Base-by-base conservation (phyloP, 2,329 filamentous ascomycete genomes). In the Colletotrichum chlorophyti region DNA sequence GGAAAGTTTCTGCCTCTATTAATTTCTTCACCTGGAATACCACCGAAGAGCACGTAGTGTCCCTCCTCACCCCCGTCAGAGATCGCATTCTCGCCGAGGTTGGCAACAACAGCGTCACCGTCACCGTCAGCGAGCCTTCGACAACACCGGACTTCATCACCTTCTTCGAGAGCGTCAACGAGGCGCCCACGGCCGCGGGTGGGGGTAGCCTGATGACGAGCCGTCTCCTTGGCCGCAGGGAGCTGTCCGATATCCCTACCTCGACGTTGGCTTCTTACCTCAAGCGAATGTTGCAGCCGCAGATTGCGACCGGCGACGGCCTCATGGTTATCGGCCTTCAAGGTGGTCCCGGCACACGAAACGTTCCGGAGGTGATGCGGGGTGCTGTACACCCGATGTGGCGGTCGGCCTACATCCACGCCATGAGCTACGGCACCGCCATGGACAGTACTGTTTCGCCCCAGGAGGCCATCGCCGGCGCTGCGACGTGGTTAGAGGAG, bases 331-430 rank as follows among this genome's bases (percentile, higher is more conserved):
- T 64, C 35, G 62, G 60, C 5, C 60, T 61, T 7, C 58, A 62
- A 15, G 57, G 60, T 3, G 62, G 57, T 1, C 26, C 35, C 14
- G 57, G 62, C 5, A 55, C 53, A 14, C 54, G 49, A 12, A 53
- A 17, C 1, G 49, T 48, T 10, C 41, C 54, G 14, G 34, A 58
- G 9, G 42, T 53, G 29, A 53, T 53, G 54, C 54, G 41, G 4
- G 49, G 49, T n/a, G 70, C 75, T 6, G 66, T 74, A 19, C 74
- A 76, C 47, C 79, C 78, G 1, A 78, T 77, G 1, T 83, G 79
- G 79, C 70, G 80, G 15, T 70, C 72, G 1, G 71, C 72, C 5
- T 65, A 69, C 27, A 66, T 76, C 66, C 72, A 72, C 52, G 64
- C 63, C 48, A 76, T 76, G 61, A 61, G 49, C 15, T 48, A 57